Base-by-base conservation (phyloP, 2,329 filamentous ascomycete species). In the Nectriaceae sp. region DNA sequence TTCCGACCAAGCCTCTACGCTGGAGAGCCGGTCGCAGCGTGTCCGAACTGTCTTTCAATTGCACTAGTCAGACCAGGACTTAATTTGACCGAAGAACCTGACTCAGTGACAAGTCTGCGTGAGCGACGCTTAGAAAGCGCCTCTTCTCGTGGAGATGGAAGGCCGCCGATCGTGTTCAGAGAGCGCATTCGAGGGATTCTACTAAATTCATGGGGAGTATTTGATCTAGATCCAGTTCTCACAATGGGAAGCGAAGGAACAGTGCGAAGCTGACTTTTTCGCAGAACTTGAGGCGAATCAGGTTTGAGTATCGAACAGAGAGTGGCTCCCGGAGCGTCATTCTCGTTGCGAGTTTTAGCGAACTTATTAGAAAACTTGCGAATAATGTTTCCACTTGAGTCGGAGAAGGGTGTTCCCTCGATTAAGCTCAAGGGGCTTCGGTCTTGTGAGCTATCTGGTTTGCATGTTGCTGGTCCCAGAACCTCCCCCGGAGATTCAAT, bases 401-500 rank as follows among this genome's bases (percentile, higher is more conserved):
- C 40, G 6, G 16, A 20, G 24, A 47, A 50, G 1, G 41, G 21
- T 19, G 58, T 60, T 5, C 44, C 56, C 19, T 52, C 46, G 1
- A 55, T 31, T 1, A 24, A 43, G 16, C 46, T 44, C 15, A 62
- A 31, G 21, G 59, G 59, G 5, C 31, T 50, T 4, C 53, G 50
- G 3, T 46, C 35, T 3, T 42, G 18, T 11, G 19, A 15, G 3
- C 42, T 24, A 19, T 31, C 8, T 8, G 37, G n/a, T 33, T 40
- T 18, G 5, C 42, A 31, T 8, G 19, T 40, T 18, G 24, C 20
- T 5, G 40, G 20, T 31, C 26, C 35, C 21, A 31, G 21, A n/a
- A 21, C 15, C 26, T 62, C 57, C 0, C 47, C 56, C 8, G 67
- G 54, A 2, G 68, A 65, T 5, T 74, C 72, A 42, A 80, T 78